Evolutionary conservation across 352 stramenopile genomes (phyloP).

Genomic region (Phytophthora europaea): DNA sequence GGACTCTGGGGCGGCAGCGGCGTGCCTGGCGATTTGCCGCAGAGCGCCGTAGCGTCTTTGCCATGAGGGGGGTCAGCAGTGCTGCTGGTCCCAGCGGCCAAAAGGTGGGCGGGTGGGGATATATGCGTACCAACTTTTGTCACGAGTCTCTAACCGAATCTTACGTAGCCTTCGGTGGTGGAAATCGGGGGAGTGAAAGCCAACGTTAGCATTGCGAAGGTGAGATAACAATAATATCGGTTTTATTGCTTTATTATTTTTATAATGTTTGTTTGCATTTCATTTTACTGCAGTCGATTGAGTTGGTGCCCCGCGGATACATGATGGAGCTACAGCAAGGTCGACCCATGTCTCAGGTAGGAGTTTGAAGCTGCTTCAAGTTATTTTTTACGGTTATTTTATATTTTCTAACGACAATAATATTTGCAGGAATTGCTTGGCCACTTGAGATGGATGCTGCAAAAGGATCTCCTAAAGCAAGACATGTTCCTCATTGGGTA

Average conservation of each 20-base stretch:
- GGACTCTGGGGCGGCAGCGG: conserved; percentile 9
- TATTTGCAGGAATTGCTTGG: conserved; percentile 63
- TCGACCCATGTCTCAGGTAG: conserved; percentile 56
- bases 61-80: conserved; percentile 7
- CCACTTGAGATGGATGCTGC: conserved; percentile 90
- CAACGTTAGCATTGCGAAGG: conserved; percentile 38
- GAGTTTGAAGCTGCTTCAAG: neutral
- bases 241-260: neutral
- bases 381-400: neutral
- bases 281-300: conserved; percentile 36
- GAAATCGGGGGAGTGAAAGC: conserved; percentile 72
- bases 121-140: neutral
- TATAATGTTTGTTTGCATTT: neutral
- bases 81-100: neutral
- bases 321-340: conserved; percentile 44
- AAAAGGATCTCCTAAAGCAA: conserved; percentile 86
- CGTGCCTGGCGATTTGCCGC: conserved; percentile 8
- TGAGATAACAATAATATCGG: conserved; percentile 12
- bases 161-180: conserved; percentile 39
- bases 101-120: neutral
- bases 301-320: conserved; percentile 72
- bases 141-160: neutral
- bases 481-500: conserved; percentile 92
- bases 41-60: conserved; percentile 19
- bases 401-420: neutral